Evolutionary conservation across 2,329 filamentous ascomycete species (phyloP).

Genomic region (Oidium heveae): DNA sequence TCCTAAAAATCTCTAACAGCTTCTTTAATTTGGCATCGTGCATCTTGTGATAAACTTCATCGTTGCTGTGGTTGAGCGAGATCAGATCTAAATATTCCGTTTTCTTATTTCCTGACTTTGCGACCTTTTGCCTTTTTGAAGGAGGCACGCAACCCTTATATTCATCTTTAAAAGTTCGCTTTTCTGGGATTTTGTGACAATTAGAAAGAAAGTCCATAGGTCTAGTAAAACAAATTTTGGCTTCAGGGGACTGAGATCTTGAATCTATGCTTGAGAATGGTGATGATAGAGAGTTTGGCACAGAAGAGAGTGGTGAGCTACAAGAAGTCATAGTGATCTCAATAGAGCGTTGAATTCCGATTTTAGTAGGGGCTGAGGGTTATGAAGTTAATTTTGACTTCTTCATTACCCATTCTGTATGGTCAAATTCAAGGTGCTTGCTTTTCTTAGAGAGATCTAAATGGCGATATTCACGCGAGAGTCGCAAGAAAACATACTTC

Average conservation of each 20-base stretch:
- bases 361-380: too few species aligned
- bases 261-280: slow-evolving; percentile 15
- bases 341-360: too few species aligned
- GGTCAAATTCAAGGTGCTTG: too few species aligned
- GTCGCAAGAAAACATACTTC: too few species aligned
- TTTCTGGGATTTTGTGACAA: slow-evolving; percentile 5
- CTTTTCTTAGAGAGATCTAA: too few species aligned
- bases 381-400: too few species aligned
- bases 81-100: slow-evolving; percentile 62
- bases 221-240: slow-evolving; percentile 11
- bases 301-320: slow-evolving; percentile 12
- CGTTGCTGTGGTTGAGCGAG: slow-evolving; percentile 19
- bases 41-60: slow-evolving; percentile 22
- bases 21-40: slow-evolving; percentile 40
- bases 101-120: slow-evolving; percentile 39
- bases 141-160: slow-evolving; percentile 26
- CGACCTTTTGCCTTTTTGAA: slow-evolving; percentile 49
- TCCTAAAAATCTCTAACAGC: slow-evolving; percentile 49
- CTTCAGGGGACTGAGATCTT: slow-evolving; percentile 13
- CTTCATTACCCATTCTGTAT: too few species aligned
- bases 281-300: slow-evolving; percentile 13
- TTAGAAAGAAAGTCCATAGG: slow-evolving; percentile 10
- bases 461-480: too few species aligned
- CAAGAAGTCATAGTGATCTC: slow-evolving; percentile 1
- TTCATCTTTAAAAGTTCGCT: slow-evolving; percentile 5